These are phyloP conservation scores for Isoetes engelmannii DNA, from an alignment of 83 land plant species.

Conservation along the genomic window DNA sequence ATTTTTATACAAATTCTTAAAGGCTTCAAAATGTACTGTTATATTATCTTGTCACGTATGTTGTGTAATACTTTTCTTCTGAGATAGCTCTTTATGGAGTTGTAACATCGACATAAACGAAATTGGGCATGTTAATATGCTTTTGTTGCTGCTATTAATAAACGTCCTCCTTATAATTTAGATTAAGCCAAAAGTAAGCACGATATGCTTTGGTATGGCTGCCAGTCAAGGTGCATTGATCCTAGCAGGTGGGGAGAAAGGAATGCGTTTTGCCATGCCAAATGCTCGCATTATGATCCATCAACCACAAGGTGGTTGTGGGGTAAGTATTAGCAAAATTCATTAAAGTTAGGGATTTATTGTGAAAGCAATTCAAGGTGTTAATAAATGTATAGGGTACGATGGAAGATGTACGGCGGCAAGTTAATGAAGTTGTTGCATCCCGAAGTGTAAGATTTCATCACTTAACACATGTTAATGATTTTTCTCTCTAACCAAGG, in stretches of 20 bases:
- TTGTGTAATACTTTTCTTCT: slow-evolving; percentile 3
- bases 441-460: slow-evolving; percentile 65
- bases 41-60: no score
- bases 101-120: no score
- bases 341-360: no score
- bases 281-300: slow-evolving; percentile 96
- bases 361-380: neutral
- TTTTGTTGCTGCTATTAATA: neutral
- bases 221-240: slow-evolving; percentile 94
- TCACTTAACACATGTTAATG: neutral
- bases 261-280: slow-evolving; percentile 96
- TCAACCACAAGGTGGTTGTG: slow-evolving; percentile 90
- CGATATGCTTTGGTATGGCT: slow-evolving; percentile 89
- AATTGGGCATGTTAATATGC: neutral
- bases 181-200: slow-evolving; percentile 94
- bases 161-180: slow-evolving; percentile 17
- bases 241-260: slow-evolving; percentile 96
- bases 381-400: slow-evolving; percentile 47
- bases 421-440: slow-evolving; percentile 86
- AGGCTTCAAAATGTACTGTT: no score
- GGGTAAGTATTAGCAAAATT: slow-evolving; percentile 43
- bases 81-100: neutral
- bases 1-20: no score
- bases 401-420: slow-evolving; percentile 82
- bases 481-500: neutral